Conservation (phyloP, 2,329 filamentous ascomycete species). For the Leptosphaerulina australis region DNA sequence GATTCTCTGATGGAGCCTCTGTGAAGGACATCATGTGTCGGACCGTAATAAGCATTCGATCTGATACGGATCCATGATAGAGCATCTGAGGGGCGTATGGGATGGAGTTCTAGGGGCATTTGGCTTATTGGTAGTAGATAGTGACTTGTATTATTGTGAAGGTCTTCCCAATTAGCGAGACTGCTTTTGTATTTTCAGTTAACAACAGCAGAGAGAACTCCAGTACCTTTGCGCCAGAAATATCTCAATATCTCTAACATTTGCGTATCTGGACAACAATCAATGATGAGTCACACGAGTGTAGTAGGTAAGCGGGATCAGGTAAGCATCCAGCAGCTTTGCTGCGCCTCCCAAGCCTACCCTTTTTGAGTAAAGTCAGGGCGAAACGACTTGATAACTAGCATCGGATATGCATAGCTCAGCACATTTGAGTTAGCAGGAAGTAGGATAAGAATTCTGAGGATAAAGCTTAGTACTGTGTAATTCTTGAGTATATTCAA, state of each 20-base stretch:
- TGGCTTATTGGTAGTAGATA: neutral
- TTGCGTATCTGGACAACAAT: too few relatives aligned
- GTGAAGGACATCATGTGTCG: constrained; percentile 39
- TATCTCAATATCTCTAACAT: too few relatives aligned
- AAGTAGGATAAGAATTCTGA: neutral
- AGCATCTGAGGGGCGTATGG: constrained; percentile 30
- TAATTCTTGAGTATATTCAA: neutral
- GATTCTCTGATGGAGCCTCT: constrained; percentile 29
- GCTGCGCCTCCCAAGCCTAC: neutral
- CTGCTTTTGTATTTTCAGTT: neutral
- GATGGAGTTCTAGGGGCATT: constrained; percentile 37
- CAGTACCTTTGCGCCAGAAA: neutral
- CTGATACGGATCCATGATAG: constrained; percentile 41
- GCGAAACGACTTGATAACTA: neutral
- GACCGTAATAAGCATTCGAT: constrained; percentile 37
- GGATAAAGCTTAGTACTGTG: constrained; percentile 3
- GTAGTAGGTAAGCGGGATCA: neutral
- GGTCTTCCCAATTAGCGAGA: neutral
- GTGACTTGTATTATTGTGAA: neutral
- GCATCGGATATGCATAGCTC: neutral
- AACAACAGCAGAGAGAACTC: neutral
- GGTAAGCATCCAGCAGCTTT: neutral
- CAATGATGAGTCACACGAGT: constrained; percentile 7
- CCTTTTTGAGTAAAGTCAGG: neutral
- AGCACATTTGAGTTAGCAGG: neutral